Percentiles rank a stretch among this genome's conserved stretches.
Evolutionary conservation across 75 land plant genomes (phyloP).

Genomic region (Larix kaempferi): DNA sequence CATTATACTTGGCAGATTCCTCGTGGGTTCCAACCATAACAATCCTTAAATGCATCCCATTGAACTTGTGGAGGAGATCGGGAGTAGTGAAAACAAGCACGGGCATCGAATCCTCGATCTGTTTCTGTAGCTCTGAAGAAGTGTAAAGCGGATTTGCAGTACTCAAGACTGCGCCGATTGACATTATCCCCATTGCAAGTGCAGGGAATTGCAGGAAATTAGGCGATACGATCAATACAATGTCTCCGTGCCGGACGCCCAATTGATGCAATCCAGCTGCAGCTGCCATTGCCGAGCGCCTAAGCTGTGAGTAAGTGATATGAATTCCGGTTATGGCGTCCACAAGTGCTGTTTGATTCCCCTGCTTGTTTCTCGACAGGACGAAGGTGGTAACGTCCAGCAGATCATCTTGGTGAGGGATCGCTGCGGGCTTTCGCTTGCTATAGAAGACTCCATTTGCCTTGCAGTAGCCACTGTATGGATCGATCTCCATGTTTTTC

Average conservation of each 20-base stretch:
- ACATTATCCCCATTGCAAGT: constrained; percentile 30
- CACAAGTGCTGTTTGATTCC: constrained; percentile 19
- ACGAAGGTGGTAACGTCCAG: constrained; percentile 18
- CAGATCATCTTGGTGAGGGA: constrained; percentile 1
- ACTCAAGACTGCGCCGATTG: constrained; percentile 40
- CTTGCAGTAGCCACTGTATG: constrained; percentile 29
- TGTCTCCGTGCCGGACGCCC: constrained; percentile 32
- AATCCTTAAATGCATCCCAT: constrained; percentile 1
- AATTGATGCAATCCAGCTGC: constrained; percentile 18
- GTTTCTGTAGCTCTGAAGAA: constrained; percentile 27
- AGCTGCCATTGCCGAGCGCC: constrained; percentile 5
- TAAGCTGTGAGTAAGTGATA: constrained; percentile 26
- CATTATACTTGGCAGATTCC: background rate
- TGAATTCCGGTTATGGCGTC: constrained; percentile 20
- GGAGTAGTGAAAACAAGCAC: constrained; percentile 17
- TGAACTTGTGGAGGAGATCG: constrained; percentile 13
- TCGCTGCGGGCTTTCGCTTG: constrained; percentile 2
- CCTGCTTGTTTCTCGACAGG: background rate
- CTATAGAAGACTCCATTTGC: constrained; percentile 25
- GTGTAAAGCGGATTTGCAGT: constrained; percentile 44
- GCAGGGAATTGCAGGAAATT: constrained; percentile 38
- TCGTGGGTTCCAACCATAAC: background rate
- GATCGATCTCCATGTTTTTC: no score
- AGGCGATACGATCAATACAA: constrained; percentile 34
- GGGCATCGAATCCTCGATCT: constrained; percentile 22